phyloP scores from a whole-genome alignment of 1,284 basidiomycete species.

The Sporisorium exsertum region DNA sequence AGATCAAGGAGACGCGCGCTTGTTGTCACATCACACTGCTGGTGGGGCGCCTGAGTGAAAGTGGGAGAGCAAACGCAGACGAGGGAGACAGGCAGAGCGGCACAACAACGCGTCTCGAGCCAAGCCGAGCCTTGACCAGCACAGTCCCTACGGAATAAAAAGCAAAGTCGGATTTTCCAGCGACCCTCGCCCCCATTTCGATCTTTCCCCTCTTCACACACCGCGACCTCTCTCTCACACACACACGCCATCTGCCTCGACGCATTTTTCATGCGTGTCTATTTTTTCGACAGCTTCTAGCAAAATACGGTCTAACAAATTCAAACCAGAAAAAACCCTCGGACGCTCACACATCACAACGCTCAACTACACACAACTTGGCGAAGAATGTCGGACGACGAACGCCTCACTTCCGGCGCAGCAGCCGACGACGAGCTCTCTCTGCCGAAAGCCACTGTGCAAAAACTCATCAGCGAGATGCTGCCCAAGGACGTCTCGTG shows the following conservation, averaged over 20 bases:
- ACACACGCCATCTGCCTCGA: background rate
- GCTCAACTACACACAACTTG: background rate
- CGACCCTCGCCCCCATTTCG: background rate
- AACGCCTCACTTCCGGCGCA: constrained; percentile 75
- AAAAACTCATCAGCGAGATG: constrained; percentile 94
- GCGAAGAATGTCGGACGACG: constrained; percentile 82
- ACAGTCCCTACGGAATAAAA: constrained; percentile 33
- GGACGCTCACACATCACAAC: background rate
- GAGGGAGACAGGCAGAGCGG: too few relatives aligned
- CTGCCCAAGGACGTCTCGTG: constrained; percentile 89
- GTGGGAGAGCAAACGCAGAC: too few relatives aligned
- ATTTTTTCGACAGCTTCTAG: background rate
- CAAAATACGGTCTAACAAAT: background rate
- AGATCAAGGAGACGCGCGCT: background rate
- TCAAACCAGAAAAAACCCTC: background rate
- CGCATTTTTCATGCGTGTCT: background rate
- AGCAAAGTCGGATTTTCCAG: constrained; percentile 17
- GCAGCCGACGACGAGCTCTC: constrained; percentile 87
- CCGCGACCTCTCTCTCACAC: background rate
- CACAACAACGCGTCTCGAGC: constrained; percentile 7
- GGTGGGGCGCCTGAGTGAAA: background rate
- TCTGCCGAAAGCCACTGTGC: constrained; percentile 94
- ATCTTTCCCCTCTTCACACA: background rate
- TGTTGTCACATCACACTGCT: background rate
- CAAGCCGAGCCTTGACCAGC: background rate